Conservation (phyloP, 2,329 filamentous ascomycete genomes). For the Westerdykella sp. region DNA sequence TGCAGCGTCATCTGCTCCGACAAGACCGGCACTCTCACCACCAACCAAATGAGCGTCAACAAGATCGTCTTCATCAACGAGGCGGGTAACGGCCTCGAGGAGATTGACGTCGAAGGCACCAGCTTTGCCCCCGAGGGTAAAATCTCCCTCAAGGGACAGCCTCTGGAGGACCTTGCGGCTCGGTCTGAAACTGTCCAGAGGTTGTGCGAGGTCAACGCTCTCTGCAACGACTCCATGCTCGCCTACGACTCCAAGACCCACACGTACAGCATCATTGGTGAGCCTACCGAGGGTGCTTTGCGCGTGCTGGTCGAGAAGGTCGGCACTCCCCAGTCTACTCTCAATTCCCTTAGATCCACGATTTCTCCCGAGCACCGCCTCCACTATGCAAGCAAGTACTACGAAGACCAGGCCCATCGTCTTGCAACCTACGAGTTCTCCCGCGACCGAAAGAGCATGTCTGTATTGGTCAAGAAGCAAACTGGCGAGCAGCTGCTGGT, state of each 20-base stretch:
- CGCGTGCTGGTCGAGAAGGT: constrained; percentile 91
- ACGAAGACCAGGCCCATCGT: constrained; percentile 67
- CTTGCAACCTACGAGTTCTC: constrained; percentile 95
- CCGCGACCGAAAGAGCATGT: constrained; percentile 98
- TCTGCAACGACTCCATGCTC: constrained; percentile 86
- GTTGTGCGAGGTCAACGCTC: constrained; percentile 61
- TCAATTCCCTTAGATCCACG: constrained; percentile 48
- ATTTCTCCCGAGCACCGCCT: constrained; percentile 55
- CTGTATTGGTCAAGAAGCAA: constrained; percentile 72
- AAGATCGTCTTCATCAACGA: constrained; percentile 80
- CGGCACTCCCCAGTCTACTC: constrained; percentile 64
- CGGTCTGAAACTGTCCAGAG: constrained; percentile 72
- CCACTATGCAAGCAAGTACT: constrained; percentile 77
- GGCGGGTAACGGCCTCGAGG: constrained; percentile 67
- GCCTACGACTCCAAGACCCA: constrained; percentile 72
- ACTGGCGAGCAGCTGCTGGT: constrained; percentile 76
- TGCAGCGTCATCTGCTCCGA: constrained; percentile 99
- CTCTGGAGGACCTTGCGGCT: constrained; percentile 60
- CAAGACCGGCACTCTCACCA: constrained; percentile 96
- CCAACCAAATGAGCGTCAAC: constrained; percentile 98
- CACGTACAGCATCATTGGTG: constrained; percentile 76
- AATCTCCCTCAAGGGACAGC: constrained; percentile 63
- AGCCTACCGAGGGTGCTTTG: constrained; percentile 91
- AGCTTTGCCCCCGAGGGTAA: constrained; percentile 81
- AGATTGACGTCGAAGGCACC: constrained; percentile 84